Evolutionary conservation across 495 filamentous ascomycete genomes (phyloP), one percentile per base, ranked within the genome.

Genomic region (Pseudoneurospora amorphoporcata): DNA sequence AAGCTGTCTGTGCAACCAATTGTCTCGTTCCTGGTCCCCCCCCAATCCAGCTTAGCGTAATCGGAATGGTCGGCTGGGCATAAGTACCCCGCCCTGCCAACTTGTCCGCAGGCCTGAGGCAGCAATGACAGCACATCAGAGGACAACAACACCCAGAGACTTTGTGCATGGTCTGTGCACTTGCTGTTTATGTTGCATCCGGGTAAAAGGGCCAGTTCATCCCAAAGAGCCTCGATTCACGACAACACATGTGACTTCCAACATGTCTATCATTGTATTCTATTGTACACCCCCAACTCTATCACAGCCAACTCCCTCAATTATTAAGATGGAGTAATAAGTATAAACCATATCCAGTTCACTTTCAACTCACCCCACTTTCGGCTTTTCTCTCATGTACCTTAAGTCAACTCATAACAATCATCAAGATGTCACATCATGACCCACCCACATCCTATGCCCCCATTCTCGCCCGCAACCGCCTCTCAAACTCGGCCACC

Each of bases 401-500:
- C 23, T 23, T 61, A 29, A 29, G 23, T 35, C 23, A 35, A 61
- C 12, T 65, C 53, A 17, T 65, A 17, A 35, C 53, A 16, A 17
- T 65, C 53, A 35, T 65, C 53, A 65, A 65, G 3, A 65, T 65
- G 53, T 77, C 77, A 81, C 73, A 58, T 58, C 19, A 58, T 58
- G 69, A 78, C 76, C 77, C 42, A 32, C 83, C 68, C 77, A 47
- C 38, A 84, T 68, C 73, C 73, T 77, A 77, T 71, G 75, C 74
- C 79, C 47, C 77, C 74, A 74, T 82, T 83, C 75, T 81, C 77
- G 53, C 53, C 14, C 53, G 53, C 39, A 86, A 45, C 73, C 82
- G 81, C 73, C 79, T 76, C 79, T 88, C 86, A 71, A 88, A 83
- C 73, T 84, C 86, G n/a, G 76, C 83, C 39, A 88, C 79, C 77